Base-by-base conservation (phyloP, 2,329 filamentous ascomycete species). In the Lasiodiplodia citricola region DNA sequence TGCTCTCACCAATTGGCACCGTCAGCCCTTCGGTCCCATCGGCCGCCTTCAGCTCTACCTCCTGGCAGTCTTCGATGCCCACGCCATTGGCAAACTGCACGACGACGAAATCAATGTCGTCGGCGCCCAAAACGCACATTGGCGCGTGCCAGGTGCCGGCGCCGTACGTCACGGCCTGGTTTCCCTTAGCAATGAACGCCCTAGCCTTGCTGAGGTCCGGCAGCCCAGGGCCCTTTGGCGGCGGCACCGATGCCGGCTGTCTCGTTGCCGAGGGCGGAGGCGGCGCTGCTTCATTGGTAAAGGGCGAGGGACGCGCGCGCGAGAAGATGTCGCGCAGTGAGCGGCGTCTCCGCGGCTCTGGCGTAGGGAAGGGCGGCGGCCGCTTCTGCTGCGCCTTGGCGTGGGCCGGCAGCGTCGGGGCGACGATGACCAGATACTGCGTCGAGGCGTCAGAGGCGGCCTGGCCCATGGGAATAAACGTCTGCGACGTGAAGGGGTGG, bases 91-190 rank as follows among this genome's bases (percentile, higher is more conserved):
- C 90, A 82, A 92, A 96, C 82, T 98, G 95, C 72, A 92, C 87
- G 2, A 98, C 95, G 5, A 97, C 87, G 79, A 97, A 98, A 77
- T 96, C 93, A 58, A 97, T 84, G 23, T 89, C 85, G 66, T 83
- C 81, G 55, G 81, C 79, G 0, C 94, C 94, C 60, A 98, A 80
- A 18, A 93, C 94, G 16, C 94, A 92, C 95, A 99, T 98, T 0
- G 96, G 96, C 70, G 95, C 94, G 83, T 99, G 96, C 95, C 91
- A 99, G 66, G 94, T 97, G 5, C 93, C 96, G 1, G 92, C 90
- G 1, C 88, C 93, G 79, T 98, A 99, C 2, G 94, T 97, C 16
- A 99, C 93, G 13, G 93, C 94, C 82, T 97, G 93, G 28, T 87
- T 85, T 2, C 89, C 90, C 62, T 86, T 87, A 1, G 92, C 94